phyloP scores from a whole-genome alignment of 179 eudicot genomes.

The Drosera spatulata region DNA sequence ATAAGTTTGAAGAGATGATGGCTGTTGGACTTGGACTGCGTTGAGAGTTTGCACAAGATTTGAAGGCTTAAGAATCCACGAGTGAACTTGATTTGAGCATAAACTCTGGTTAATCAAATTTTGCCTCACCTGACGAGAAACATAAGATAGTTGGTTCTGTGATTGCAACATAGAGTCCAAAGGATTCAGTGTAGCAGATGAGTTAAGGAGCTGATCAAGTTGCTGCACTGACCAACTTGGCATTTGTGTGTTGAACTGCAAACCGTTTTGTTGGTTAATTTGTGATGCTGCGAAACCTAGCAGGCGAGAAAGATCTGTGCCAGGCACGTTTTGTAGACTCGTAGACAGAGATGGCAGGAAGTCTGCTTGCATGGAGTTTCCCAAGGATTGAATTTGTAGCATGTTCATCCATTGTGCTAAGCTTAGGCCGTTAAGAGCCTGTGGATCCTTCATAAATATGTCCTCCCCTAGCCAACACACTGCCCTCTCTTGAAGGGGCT shows the following conservation, averaged over 20 bases:
- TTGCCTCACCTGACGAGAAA: constrained; percentile 44
- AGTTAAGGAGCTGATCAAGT: constrained; percentile 69
- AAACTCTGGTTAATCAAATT: constrained; percentile 36
- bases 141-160: constrained; percentile 45
- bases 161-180: constrained; percentile 49
- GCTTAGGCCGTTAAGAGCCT: constrained; percentile 59
- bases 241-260: constrained; percentile 51
- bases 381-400: constrained; percentile 62
- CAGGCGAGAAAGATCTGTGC: constrained; percentile 50
- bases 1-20: constrained; percentile 47
- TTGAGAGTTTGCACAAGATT: constrained; percentile 29
- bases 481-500: constrained; percentile 59
- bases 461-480: constrained; percentile 97
- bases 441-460: constrained; percentile 47
- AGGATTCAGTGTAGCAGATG: constrained; percentile 31
- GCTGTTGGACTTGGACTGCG: constrained; percentile 37
- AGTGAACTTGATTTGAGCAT: constrained; percentile 41
- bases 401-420: constrained; percentile 93
- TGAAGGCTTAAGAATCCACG: constrained; percentile 40
- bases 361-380: constrained; percentile 50
- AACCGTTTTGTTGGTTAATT: constrained; percentile 48
- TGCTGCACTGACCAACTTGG: constrained; percentile 39
- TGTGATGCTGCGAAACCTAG: constrained; percentile 46
- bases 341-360: constrained; percentile 50
- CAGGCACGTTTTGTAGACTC: constrained; percentile 36